Conservation (phyloP, 2,329 filamentous ascomycete genomes). For the Fusarium nygamai region DNA sequence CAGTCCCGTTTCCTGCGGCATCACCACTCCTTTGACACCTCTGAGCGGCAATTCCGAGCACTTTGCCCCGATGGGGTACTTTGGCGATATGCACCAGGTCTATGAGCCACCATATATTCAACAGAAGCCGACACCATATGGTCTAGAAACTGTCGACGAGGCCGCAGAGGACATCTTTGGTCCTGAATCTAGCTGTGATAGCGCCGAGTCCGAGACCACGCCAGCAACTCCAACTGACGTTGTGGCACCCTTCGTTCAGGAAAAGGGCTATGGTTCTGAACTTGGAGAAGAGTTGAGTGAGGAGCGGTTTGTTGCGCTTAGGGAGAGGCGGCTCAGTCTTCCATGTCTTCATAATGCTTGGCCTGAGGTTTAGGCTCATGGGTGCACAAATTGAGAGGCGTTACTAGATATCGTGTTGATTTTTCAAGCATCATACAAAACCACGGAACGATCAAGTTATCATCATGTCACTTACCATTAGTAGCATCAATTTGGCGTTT, state of each 20-base stretch:
- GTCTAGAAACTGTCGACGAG: slow-evolving; percentile 44
- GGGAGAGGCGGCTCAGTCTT: slow-evolving; percentile 43
- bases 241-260: background rate
- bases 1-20: slow-evolving; percentile 19
- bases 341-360: slow-evolving; percentile 43
- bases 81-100: slow-evolving; percentile 7
- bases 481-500: slow-evolving; percentile 16
- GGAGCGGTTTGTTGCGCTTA: background rate
- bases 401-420: background rate
- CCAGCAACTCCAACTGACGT: slow-evolving; percentile 6
- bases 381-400: background rate
- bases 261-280: slow-evolving; percentile 6
- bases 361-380: slow-evolving; percentile 24
- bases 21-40: slow-evolving; percentile 33
- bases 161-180: slow-evolving; percentile 27
- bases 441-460: background rate
- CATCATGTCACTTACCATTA: slow-evolving; percentile 21
- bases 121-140: background rate
- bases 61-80: slow-evolving; percentile 47
- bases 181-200: slow-evolving; percentile 3
- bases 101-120: background rate
- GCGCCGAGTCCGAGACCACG: background rate
- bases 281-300: background rate
- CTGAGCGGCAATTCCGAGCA: slow-evolving; percentile 44
- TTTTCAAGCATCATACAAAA: background rate